These are phyloP conservation scores for Neofusicoccum ribis DNA, from an alignment of 2,329 filamentous ascomycete genomes.

Conservation along the genomic window DNA sequence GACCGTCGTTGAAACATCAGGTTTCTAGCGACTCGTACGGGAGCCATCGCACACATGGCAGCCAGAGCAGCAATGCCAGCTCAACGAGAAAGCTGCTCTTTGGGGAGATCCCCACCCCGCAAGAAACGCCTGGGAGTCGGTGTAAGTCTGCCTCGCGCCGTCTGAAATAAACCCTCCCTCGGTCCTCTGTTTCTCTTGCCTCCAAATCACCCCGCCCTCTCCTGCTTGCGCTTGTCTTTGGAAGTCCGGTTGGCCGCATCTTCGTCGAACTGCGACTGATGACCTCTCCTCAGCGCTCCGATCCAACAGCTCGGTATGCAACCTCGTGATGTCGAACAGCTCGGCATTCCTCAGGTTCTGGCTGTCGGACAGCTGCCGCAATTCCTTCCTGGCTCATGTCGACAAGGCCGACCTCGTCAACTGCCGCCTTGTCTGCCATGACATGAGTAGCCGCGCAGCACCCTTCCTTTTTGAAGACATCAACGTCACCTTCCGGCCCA, in stretches of 20 bases:
- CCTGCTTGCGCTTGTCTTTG: neutral
- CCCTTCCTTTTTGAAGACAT: slow-evolving; percentile 69
- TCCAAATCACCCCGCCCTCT: neutral
- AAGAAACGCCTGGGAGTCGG: slow-evolving; percentile 31
- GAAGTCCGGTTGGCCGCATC: neutral
- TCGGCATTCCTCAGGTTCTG: slow-evolving; percentile 52
- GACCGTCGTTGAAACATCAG: slow-evolving; percentile 28
- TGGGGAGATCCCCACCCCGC: slow-evolving; percentile 51
- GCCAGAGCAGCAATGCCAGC: slow-evolving; percentile 36
- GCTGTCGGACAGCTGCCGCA: slow-evolving; percentile 49
- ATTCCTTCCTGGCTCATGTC: slow-evolving; percentile 44
- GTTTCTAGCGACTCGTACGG: slow-evolving; percentile 20
- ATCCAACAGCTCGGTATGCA: slow-evolving; percentile 50
- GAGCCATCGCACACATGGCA: slow-evolving; percentile 31
- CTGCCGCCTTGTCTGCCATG: slow-evolving; percentile 67
- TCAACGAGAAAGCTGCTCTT: slow-evolving; percentile 45
- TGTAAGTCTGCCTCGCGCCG: slow-evolving; percentile 17
- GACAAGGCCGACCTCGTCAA: slow-evolving; percentile 44
- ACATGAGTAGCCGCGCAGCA: slow-evolving; percentile 69
- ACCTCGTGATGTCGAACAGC: slow-evolving; percentile 50
- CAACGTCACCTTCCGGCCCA: slow-evolving; percentile 69
- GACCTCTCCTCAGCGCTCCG: slow-evolving; percentile 38
- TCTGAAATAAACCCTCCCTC: neutral
- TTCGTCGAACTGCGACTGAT: slow-evolving; percentile 25
- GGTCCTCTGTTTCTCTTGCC: slow-evolving; percentile 18